A percentile compares a stretch with the other conserved stretches of the same genome.
Conservation (phyloP, 2,329 filamentous ascomycete genomes). For the Arthroderma sp. region DNA sequence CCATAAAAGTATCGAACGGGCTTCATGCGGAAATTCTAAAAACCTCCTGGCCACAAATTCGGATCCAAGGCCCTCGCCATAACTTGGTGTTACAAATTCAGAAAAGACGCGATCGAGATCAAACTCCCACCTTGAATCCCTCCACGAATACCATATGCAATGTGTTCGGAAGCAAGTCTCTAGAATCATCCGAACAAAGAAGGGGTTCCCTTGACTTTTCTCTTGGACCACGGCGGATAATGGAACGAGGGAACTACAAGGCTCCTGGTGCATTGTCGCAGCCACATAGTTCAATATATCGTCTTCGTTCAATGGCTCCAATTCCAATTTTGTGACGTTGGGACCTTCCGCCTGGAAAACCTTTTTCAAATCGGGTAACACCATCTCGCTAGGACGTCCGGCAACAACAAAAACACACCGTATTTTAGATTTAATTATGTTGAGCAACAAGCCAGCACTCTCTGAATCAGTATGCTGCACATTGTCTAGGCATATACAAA, state of each 20-base stretch:
- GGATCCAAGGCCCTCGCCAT: slow-evolving; percentile 66
- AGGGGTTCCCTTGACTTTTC: slow-evolving; percentile 77
- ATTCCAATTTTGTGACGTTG: slow-evolving; percentile 54
- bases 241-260: slow-evolving; percentile 57
- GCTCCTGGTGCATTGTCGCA: slow-evolving; percentile 59
- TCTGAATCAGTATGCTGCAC: slow-evolving; percentile 83
- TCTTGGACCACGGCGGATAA: slow-evolving; percentile 77
- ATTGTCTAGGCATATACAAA: slow-evolving; percentile 80
- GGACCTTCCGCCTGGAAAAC: slow-evolving; percentile 37
- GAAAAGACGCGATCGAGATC: slow-evolving; percentile 76
- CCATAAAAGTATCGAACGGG: slow-evolving; percentile 75
- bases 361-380: slow-evolving; percentile 30
- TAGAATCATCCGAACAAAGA: slow-evolving; percentile 84
- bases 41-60: slow-evolving; percentile 71
- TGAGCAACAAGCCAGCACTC: slow-evolving; percentile 67
- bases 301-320: slow-evolving; percentile 60
- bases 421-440: slow-evolving; percentile 65
- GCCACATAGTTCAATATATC: slow-evolving; percentile 75
- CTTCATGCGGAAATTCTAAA: slow-evolving; percentile 57
- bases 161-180: slow-evolving; percentile 73
- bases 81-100: slow-evolving; percentile 65
- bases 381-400: slow-evolving; percentile 53
- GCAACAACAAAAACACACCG: slow-evolving; percentile 74
- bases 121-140: slow-evolving; percentile 67
- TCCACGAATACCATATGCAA: slow-evolving; percentile 86